phyloP scores from a whole-genome alignment of 192 early-diverging fungal species.

The Dimargaris cristalligena region DNA sequence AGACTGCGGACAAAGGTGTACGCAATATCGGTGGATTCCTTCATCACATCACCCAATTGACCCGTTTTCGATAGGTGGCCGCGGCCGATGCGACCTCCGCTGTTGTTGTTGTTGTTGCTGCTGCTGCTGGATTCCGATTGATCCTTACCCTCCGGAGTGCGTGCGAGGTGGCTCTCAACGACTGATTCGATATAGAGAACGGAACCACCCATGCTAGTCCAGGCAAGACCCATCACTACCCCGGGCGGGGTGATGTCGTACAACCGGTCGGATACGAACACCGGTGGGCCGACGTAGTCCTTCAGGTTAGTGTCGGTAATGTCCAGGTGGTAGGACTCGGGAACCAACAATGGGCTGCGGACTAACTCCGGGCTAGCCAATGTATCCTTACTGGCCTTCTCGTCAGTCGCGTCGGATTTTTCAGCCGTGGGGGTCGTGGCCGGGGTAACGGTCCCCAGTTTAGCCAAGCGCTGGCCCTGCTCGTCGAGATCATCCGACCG shows the following conservation, averaged over 20 bases:
- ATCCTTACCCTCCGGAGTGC: conserved; percentile 26
- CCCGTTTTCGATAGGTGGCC: conserved; percentile 72
- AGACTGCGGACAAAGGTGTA: conserved; percentile 92
- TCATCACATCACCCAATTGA: conserved; percentile 98
- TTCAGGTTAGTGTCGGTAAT: conserved; percentile 60
- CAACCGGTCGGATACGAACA: conserved; percentile 76
- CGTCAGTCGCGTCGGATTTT: conserved; percentile 2
- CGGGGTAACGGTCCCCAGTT: not conserved
- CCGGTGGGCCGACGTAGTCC: conserved; percentile 83
- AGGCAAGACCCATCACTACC: conserved; percentile 96
- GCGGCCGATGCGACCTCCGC: too few relatives aligned
- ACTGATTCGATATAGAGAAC: conserved; percentile 92
- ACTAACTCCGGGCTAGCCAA: too few relatives aligned
- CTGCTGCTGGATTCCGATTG: not conserved
- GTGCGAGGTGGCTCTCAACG: conserved; percentile 52
- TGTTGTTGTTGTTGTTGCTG: too few relatives aligned
- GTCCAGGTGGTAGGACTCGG: conserved; percentile 35
- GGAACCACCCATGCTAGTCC: conserved; percentile 93
- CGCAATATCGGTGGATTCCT: conserved; percentile 86
- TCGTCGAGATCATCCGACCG: not conserved
- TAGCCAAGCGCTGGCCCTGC: not conserved
- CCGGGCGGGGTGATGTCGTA: conserved; percentile 84
- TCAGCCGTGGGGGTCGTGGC: conserved; percentile 15
- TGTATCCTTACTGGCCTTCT: conserved; percentile 1
- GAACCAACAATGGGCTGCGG: conserved; percentile 30